Base-by-base conservation (phyloP, 2,329 filamentous ascomycete genomes). In the Aspergillus costaricaensis region DNA sequence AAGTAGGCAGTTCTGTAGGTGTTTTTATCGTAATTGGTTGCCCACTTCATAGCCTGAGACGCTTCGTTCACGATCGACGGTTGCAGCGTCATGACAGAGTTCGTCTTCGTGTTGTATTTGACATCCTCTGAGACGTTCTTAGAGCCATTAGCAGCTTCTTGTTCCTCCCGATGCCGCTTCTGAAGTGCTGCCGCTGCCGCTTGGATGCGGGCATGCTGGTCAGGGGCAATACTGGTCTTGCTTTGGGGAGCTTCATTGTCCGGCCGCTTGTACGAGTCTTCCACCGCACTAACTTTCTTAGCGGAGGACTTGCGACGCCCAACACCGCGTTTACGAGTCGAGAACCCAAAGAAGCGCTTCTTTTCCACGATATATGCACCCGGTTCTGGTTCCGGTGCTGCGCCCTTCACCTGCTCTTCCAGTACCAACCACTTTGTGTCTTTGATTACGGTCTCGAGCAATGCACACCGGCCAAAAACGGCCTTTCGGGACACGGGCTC, bases 11-110 rank as follows among this genome's bases (percentile, higher is more conserved):
- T 88, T 57, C 92, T 88, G 63, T 96, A 89, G 7, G 89, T 83
- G 70, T 95, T 88, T 77, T 95, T 96, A 77, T 98, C 95, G 73
- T 97, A 98, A 70, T 92, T 92, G 76, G 84, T 94, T 32, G 94
- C 92, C 95, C 95, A 99, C 76, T 96, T 96, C 88, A 99, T 89
- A 1, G 95, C 95, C 23, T 92, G 91, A 8, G 91, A 95, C 17
- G 93, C 94, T 74, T 96, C 95, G 56, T 84, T 92, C 70, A 93
- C 83, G 63, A 98, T 89, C 56, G 88, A 85, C 1, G 92, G 90
- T 72, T 96, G 93, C 50, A 98, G 81, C 3, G 92, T 96, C 71
- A 97, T 84, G 58, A 96, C 86, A 66, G 95, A 99, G 75, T 88
- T 93, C 3, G 92, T 97, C 83, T 96, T 96, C 48, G 79, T 78